Evolutionary conservation across 2,329 filamentous ascomycete genomes (phyloP).

Genomic region (Aspergillus alliaceus): DNA sequence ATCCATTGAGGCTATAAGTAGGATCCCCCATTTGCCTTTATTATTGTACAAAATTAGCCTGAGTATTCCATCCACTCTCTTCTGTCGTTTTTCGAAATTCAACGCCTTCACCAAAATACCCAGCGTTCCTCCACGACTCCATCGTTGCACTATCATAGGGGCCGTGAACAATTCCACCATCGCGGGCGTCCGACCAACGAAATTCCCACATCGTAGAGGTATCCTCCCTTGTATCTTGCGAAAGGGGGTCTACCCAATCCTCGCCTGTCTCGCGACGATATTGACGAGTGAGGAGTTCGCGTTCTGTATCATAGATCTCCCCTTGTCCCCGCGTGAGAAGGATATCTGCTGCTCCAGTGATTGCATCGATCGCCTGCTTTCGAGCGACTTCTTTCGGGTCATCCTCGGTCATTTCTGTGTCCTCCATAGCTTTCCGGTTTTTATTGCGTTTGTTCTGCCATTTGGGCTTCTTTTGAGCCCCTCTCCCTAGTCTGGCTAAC

Average conservation of each 20-base stretch:
- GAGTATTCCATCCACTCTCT: conserved; percentile 55
- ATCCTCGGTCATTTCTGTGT: conserved; percentile 72
- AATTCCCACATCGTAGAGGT: conserved; percentile 74
- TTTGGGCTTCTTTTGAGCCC: conserved; percentile 58
- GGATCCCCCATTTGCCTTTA: not conserved
- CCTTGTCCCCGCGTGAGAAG: conserved; percentile 78
- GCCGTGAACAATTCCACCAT: conserved; percentile 75
- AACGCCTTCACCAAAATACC: conserved; percentile 86
- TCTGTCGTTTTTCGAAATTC: conserved; percentile 67
- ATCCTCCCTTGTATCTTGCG: conserved; percentile 26
- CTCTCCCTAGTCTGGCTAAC: conserved; percentile 74
- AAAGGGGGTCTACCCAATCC: conserved; percentile 66
- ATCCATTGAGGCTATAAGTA: conserved; percentile 12
- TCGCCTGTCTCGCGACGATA: conserved; percentile 85
- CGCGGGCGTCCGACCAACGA: conserved; percentile 84
- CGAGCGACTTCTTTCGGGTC: conserved; percentile 70
- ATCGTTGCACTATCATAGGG: conserved; percentile 84
- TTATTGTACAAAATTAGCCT: conserved; percentile 53
- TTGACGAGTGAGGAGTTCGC: conserved; percentile 79
- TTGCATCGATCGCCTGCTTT: conserved; percentile 71
- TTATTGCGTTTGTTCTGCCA: conserved; percentile 62
- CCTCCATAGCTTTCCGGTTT: conserved; percentile 42
- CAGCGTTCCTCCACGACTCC: conserved; percentile 86
- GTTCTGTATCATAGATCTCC: conserved; percentile 88
- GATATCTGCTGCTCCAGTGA: conserved; percentile 88